These are phyloP conservation scores for Persicaria tinctoria DNA, from an alignment of 148 eudicot genomes.

Conservation along the genomic window DNA sequence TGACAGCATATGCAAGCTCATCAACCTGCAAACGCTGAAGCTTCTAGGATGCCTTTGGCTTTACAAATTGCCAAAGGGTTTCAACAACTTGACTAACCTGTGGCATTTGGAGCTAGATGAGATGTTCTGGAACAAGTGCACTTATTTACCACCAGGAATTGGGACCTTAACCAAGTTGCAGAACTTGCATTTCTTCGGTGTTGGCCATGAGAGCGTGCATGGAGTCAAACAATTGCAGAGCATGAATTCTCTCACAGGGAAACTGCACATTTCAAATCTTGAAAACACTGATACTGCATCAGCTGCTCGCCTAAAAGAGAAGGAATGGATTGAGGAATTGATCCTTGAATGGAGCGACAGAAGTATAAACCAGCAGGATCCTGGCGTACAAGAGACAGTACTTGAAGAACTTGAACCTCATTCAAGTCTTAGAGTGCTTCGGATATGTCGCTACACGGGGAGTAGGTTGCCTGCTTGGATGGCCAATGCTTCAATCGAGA, in stretches of 20 bases:
- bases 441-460: slow-evolving; percentile 22
- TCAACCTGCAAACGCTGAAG: slow-evolving; percentile 22
- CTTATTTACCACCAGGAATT: slow-evolving; percentile 19
- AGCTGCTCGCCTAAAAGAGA: not conserved
- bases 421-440: slow-evolving; percentile 16
- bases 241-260: too few species aligned
- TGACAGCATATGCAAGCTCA: slow-evolving; percentile 25
- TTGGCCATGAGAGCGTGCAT: too few species aligned
- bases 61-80: slow-evolving; percentile 5
- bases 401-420: slow-evolving; percentile 28
- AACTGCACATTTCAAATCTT: not conserved
- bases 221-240: too few species aligned
- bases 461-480: not conserved
- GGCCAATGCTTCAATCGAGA: not conserved
- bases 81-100: slow-evolving; percentile 22
- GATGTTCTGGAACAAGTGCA: slow-evolving; percentile 27
- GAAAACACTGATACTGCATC: not conserved
- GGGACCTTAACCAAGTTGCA: slow-evolving; percentile 12
- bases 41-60: slow-evolving; percentile 28
- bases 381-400: slow-evolving; percentile 11
- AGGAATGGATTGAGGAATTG: not conserved
- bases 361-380: not conserved
- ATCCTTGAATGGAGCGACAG: not conserved
- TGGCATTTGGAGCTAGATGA: slow-evolving; percentile 30
- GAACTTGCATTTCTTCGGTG: not conserved